phyloP scores from a whole-genome alignment of 2,329 filamentous ascomycete species.

The Neopestalotiopsis clavispora region DNA sequence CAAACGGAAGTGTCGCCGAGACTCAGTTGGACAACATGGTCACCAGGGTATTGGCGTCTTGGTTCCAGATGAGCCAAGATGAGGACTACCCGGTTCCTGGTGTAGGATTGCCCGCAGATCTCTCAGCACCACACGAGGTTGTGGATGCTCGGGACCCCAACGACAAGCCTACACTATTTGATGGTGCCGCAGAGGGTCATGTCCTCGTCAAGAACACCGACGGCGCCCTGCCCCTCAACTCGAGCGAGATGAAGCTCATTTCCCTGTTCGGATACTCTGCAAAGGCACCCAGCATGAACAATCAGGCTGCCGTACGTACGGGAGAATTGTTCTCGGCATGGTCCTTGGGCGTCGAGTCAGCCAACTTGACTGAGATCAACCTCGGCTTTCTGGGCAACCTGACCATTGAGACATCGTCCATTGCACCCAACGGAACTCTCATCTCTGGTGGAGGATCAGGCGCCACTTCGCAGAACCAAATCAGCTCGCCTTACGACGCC shows the following conservation, averaged over 20 bases:
- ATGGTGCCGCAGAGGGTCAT: constrained; percentile 41
- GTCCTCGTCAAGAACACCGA: constrained; percentile 52
- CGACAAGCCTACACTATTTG: constrained; percentile 31
- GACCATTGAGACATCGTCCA: constrained; percentile 22
- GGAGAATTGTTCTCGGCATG: constrained; percentile 27
- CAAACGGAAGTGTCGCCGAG: constrained; percentile 50
- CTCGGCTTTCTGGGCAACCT: constrained; percentile 29
- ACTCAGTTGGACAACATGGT: constrained; percentile 55
- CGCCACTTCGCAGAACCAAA: constrained; percentile 37
- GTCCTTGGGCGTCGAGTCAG: constrained; percentile 21
- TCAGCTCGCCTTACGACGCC: constrained; percentile 45
- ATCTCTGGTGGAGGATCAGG: constrained; percentile 45
- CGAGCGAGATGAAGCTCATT: constrained; percentile 37
- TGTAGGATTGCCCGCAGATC: constrained; percentile 39
- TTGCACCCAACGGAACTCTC: constrained; percentile 43
- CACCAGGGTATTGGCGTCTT: constrained; percentile 45
- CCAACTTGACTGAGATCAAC: constrained; percentile 22
- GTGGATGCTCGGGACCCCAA: constrained; percentile 45
- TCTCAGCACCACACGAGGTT: constrained; percentile 39
- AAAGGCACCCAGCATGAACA: constrained; percentile 23
- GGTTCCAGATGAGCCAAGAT: constrained; percentile 44
- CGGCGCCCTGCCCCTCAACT: constrained; percentile 45
- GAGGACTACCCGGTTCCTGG: constrained; percentile 33
- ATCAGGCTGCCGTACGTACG: constrained; percentile 54
- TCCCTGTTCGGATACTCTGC: constrained; percentile 52